Evolutionary conservation across 208 protist species (phyloP), one percentile per base, ranked within the genome.

Genomic region (Crithidia acanthocephali): DNA sequence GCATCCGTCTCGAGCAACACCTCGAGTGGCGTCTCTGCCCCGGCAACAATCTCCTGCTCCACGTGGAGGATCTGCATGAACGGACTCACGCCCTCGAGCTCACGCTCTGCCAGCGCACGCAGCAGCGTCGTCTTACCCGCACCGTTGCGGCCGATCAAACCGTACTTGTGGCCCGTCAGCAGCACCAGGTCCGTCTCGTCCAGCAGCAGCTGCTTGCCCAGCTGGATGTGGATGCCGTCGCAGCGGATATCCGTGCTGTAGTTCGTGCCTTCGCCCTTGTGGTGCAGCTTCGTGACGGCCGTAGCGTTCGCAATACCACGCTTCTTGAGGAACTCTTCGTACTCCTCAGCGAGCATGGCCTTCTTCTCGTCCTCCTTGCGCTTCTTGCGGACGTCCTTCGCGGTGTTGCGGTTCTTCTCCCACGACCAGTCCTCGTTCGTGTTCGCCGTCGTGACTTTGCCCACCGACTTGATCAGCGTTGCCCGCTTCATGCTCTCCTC

Each of bases 21-120:
- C 72, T 97, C 85, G 18, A 96, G 74, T 42, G 95, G 94, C 30
- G 93, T 96, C 50, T 91, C 84, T 33, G 67, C 58, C 37, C 85
- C 87, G 2, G 90, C 84, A 7, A 94, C 72, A 32, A 98, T 97
- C 72, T 99, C 98, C 85, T 99, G 98, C 79, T 99, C 98, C 40
- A 99, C 95, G 77, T 99, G 98, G 13, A 99, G 81, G 56, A 99
- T 98, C 72, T 99, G 90, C 58, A 99, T 82, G 88, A 98, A 95
- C 23, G 87, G 86, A 27, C 98, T 98, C 27, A 99, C 97, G 44
- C 92, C 95, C 45, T 97, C 91, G 37, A 99, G 80, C 52, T 95
- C 92, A 25, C 83, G 81, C 70, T 98, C 94, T 15, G 94, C 86
- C 64, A 99, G 92, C 37, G 95, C 92, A n/a, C 95, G 88, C 53